Conservation (phyloP, 2,329 filamentous ascomycete genomes). For the Microdochium nivale region DNA sequence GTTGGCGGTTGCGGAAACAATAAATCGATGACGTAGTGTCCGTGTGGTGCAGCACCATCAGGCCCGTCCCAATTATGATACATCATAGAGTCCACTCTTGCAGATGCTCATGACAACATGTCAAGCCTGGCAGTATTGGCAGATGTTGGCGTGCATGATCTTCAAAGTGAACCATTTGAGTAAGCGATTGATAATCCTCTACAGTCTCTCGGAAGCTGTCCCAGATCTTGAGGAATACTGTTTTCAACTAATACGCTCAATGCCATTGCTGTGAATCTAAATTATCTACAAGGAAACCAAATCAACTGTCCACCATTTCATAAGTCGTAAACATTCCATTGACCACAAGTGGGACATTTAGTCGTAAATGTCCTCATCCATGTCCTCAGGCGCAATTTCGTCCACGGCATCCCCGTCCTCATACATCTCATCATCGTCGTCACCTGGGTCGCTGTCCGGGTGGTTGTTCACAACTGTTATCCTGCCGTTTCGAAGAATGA, state of each 20-base stretch:
- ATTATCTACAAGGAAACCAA: neutral
- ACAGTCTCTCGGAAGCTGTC: too few relatives aligned
- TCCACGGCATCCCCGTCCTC: conserved; percentile 65
- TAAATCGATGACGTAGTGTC: too few relatives aligned
- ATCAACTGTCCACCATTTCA: neutral
- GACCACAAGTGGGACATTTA: conserved; percentile 6
- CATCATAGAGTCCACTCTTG: too few relatives aligned
- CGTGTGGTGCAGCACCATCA: too few relatives aligned
- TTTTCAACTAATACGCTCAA: neutral
- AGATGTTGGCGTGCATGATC: too few relatives aligned
- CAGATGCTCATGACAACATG: too few relatives aligned
- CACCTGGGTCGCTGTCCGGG: conserved; percentile 45
- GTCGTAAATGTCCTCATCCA: conserved; percentile 50
- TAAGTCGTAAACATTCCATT: conserved; percentile 3
- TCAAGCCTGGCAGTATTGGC: too few relatives aligned
- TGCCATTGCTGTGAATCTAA: neutral
- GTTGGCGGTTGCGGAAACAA: too few relatives aligned
- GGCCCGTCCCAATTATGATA: too few relatives aligned
- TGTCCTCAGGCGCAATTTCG: conserved; percentile 53
- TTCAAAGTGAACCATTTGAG: too few relatives aligned
- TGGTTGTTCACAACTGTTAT: conserved; percentile 82
- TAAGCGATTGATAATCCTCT: too few relatives aligned
- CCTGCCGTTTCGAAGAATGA: conserved; percentile 71
- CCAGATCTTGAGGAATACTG: neutral
- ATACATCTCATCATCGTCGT: conserved; percentile 62